Base-by-base conservation (phyloP, 805 yeast genomes). In the Kodamaea neixiangensis region DNA sequence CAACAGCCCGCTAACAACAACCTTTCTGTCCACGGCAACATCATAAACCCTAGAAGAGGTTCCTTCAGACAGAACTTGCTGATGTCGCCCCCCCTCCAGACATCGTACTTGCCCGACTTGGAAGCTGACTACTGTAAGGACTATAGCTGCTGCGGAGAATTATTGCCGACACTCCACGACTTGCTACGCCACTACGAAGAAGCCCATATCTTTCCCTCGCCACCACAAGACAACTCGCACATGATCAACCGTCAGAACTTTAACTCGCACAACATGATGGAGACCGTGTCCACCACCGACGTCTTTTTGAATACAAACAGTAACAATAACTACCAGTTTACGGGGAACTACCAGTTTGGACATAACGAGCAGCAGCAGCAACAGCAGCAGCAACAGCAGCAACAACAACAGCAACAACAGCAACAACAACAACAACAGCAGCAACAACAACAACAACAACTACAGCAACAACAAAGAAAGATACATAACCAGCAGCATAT, bases 121-220 rank as follows among this genome's bases (percentile, higher is more conserved):
- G 99, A 93, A 69, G 96, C 97, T 7, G 92, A 92, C 67, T 94
- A 93, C 70, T 94, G 99, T 69, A 89, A 88, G 68, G 99, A 94
- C 73, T 94, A 94, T 71, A 83, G 90, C 47, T 94, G 99, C 71
- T 94, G 99, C 73, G 99, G 98, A 22, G 87, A 88, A 64, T 75
- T 86, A 40, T 78, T 94, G 54, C 98, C 98, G 29, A 92, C 97
- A 10, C 75, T 94, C 57, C 99, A 94, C 67, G 99, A 94, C 66
- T 76, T 94, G 54, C 77, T 94, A 55, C 83, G 94, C 60, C 99
- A 94, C 68, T 94, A 94, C 67, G 99, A 94, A 66, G 98, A 94
- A 69, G 90, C 94, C 44, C 99, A 94, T 70, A 92, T 94, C 51
- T 74, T 75, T 56, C 77, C 79, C 37, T 78, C 80, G 40, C 81